A percentile compares a stretch with the other conserved stretches of the same genome.
These are phyloP conservation scores for Ophioceras dolichostomum DNA, from an alignment of 2,329 filamentous ascomycete genomes.

Conservation along the genomic window DNA sequence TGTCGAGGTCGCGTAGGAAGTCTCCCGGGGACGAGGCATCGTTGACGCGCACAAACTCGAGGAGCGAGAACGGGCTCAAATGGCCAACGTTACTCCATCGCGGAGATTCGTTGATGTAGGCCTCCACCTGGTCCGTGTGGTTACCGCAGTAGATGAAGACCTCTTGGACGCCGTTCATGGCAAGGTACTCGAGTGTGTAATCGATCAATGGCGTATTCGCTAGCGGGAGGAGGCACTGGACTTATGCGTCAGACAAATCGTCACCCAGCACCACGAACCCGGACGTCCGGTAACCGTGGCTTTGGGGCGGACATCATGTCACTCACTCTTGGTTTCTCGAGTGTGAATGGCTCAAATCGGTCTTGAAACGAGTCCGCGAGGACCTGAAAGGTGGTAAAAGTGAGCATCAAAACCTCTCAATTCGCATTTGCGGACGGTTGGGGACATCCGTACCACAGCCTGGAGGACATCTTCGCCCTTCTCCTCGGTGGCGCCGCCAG, in stretches of 20 bases:
- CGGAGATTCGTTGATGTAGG: constrained; percentile 67
- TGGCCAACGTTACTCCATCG: constrained; percentile 50
- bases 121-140: constrained; percentile 76
- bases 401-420: too few species aligned
- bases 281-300: too few species aligned
- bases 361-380: constrained; percentile 93
- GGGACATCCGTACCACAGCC: constrained; percentile 41
- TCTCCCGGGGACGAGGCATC: constrained; percentile 83
- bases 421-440: too few species aligned
- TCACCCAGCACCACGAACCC: too few species aligned
- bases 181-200: constrained; percentile 93
- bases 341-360: constrained; percentile 76
- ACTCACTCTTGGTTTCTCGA: constrained; percentile 74
- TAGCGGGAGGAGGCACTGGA: constrained; percentile 78
- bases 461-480: constrained; percentile 48
- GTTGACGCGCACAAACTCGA: constrained; percentile 75
- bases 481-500: constrained; percentile 32
- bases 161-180: constrained; percentile 88
- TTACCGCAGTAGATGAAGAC: constrained; percentile 86
- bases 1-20: constrained; percentile 87
- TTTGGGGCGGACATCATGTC: too few species aligned
- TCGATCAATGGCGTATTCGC: constrained; percentile 94
- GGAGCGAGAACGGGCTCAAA: constrained; percentile 56
- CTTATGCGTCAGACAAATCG: too few species aligned
- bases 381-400: too few species aligned